A percentile compares a stretch with the other conserved stretches of the same genome.
Evolutionary conservation across 208 protist genomes (phyloP).

Genomic region (Trypanosoma cruzi): DNA sequence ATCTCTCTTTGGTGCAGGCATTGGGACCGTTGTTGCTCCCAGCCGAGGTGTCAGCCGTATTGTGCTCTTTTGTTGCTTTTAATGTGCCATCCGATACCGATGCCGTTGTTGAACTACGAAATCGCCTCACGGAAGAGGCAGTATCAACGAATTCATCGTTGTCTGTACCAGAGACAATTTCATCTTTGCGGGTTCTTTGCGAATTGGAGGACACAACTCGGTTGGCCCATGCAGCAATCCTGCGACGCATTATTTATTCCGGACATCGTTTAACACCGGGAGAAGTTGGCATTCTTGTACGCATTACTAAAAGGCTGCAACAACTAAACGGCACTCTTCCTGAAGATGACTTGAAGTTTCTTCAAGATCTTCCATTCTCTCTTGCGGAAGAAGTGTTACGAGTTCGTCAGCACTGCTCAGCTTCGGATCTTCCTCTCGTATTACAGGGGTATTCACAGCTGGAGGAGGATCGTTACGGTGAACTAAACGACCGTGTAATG

Average conservation of each 20-base stretch:
- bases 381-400: slow-evolving; percentile 48
- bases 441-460: slow-evolving; percentile 59
- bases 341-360: slow-evolving; percentile 22
- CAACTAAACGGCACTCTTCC: background rate
- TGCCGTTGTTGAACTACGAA: slow-evolving; percentile 16
- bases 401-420: slow-evolving; percentile 37
- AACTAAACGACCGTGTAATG: slow-evolving; percentile 37
- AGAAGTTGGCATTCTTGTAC: slow-evolving; percentile 31
- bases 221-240: slow-evolving; percentile 17
- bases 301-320: slow-evolving; percentile 28
- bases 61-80: slow-evolving; percentile 21
- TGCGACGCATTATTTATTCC: slow-evolving; percentile 28
- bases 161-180: slow-evolving; percentile 22
- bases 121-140: slow-evolving; percentile 16
- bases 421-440: slow-evolving; percentile 48
- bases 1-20: slow-evolving; percentile 41
- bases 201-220: slow-evolving; percentile 16
- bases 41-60: slow-evolving; percentile 28
- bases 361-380: slow-evolving; percentile 28
- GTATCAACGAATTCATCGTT: slow-evolving; percentile 16
- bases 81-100: slow-evolving; percentile 19
- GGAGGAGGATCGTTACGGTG: slow-evolving; percentile 12
- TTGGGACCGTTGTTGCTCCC: slow-evolving; percentile 35
- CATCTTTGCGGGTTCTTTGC: slow-evolving; percentile 22
- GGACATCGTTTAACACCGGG: slow-evolving; percentile 17